Evolutionary conservation across 139 green algal species (phyloP), one percentile per base, ranked within the genome.

Genomic region (Chlorella sp.): DNA sequence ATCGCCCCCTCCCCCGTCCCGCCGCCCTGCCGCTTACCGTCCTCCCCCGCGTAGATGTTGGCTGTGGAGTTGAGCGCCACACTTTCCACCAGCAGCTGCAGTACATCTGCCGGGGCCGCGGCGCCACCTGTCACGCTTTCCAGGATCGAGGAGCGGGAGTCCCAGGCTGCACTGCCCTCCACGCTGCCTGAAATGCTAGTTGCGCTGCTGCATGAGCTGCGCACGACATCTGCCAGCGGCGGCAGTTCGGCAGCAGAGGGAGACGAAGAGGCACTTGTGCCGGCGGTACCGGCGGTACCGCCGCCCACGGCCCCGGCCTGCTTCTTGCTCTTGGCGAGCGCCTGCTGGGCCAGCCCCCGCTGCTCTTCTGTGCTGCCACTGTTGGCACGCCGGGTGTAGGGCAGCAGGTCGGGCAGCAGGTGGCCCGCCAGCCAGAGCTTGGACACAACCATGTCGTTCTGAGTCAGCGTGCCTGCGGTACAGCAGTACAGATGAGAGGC

Each of bases 381-480:
- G 75, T 30, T 71, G 64, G 30, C 75, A 24, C 34, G 48, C 14
- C 71, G 85, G 0, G 71, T 89, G 71, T 83, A 83, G 32, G 71
- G 85, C n/a, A 83, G 82, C 3, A 89, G 21, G 42, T 89, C 71
- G 0, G 69, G 85, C 32, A 83, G 40, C 53, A 85, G 19, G 28
- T 85, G 53, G 3, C 95, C 96, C 1, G 86, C 93, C 69, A 95
- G 34, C 94, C 95, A 96, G 37, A 96, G 61, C 32, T 89, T 91
- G 0, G 93, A 91, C 32, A 98, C 97, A 7, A 88, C 90, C 96
- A 98, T 97, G 77, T 95, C 84, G 90, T 98, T 98, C 85, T 94
- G 85, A 0, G 97, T 99, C 26, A 99, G 88, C 0, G 97, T 99
- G 53, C 97, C 97, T 94, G 92, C 89, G 42, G 39, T 34, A 77